Conservation (phyloP, 345 rosid genomes). For the Cardamine resedifolia region DNA sequence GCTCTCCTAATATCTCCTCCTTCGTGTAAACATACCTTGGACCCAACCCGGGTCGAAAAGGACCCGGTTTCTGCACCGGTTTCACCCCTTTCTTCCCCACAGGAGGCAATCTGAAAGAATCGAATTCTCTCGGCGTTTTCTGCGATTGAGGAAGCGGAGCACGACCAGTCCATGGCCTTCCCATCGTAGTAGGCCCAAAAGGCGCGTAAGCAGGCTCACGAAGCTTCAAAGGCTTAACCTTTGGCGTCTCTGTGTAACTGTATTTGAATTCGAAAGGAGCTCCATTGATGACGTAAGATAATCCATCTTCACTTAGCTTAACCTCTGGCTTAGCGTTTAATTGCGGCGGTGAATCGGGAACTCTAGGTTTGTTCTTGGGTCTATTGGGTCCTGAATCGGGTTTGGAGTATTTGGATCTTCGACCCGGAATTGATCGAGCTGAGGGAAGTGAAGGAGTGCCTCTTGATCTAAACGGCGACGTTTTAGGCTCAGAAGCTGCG, state of each 20-base stretch:
- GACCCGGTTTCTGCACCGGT: conserved; percentile 88
- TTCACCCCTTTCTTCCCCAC: conserved; percentile 81
- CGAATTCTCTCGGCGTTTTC: conserved; percentile 81
- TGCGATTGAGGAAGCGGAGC: conserved; percentile 75
- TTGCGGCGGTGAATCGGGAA: conserved; percentile 32
- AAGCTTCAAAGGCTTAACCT: conserved; percentile 68
- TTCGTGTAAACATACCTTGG: conserved; percentile 70
- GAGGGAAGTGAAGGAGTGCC: conserved; percentile 85
- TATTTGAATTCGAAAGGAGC: conserved; percentile 95
- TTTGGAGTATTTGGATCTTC: conserved; percentile 76
- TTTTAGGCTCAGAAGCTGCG: conserved; percentile 31
- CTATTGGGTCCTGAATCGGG: conserved; percentile 40
- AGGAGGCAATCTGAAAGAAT: conserved; percentile 80
- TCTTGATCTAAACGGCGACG: conserved; percentile 50
- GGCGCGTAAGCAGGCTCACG: conserved; percentile 81
- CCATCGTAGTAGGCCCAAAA: conserved; percentile 79
- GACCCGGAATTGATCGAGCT: conserved; percentile 71
- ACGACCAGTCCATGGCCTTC: conserved; percentile 95
- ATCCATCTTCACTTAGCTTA: conserved; percentile 60
- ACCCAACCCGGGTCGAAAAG: conserved; percentile 70
- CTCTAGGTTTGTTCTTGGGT: conserved; percentile 41
- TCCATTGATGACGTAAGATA: conserved; percentile 73
- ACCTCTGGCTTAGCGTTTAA: conserved; percentile 46
- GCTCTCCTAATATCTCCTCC: conserved; percentile 90
- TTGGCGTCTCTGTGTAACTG: conserved; percentile 94